phyloP scores from a whole-genome alignment of 345 rosid genomes.

The Moricandia arvensis region DNA sequence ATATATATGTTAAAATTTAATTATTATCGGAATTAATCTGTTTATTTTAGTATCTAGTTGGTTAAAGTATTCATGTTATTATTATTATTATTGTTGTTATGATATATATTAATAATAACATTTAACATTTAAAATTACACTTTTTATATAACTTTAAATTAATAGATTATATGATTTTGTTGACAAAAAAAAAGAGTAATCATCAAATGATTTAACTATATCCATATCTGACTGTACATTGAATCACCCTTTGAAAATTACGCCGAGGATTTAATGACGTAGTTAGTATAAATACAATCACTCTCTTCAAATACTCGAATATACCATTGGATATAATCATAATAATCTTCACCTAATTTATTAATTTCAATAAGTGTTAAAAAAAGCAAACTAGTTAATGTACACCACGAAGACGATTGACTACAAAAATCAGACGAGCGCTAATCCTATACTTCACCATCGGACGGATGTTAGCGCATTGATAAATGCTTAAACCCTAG shows the following conservation, averaged over 20 bases:
- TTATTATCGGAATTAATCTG: too few species aligned
- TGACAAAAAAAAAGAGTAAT: background rate
- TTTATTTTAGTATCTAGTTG: too few species aligned
- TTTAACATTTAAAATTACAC: too few species aligned
- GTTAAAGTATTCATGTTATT: too few species aligned
- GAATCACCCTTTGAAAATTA: background rate
- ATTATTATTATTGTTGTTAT: too few species aligned
- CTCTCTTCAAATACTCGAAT: background rate
- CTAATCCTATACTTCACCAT: constrained; percentile 6
- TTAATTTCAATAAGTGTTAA: background rate
- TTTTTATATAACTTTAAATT: too few species aligned
- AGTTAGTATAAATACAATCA: background rate
- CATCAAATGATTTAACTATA: background rate
- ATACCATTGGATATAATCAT: constrained; percentile 1
- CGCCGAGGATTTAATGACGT: background rate
- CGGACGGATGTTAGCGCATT: constrained; percentile 4
- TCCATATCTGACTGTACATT: background rate
- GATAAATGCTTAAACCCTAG: constrained; percentile 9
- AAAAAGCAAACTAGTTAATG: background rate
- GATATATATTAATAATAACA: too few species aligned
- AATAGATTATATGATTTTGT: background rate
- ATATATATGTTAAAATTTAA: too few species aligned
- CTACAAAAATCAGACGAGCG: background rate
- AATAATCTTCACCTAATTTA: background rate
- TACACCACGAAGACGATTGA: constrained; percentile 5